Base-by-base conservation (phyloP, 495 filamentous ascomycete genomes). In the Astrothelium macrocarpum region DNA sequence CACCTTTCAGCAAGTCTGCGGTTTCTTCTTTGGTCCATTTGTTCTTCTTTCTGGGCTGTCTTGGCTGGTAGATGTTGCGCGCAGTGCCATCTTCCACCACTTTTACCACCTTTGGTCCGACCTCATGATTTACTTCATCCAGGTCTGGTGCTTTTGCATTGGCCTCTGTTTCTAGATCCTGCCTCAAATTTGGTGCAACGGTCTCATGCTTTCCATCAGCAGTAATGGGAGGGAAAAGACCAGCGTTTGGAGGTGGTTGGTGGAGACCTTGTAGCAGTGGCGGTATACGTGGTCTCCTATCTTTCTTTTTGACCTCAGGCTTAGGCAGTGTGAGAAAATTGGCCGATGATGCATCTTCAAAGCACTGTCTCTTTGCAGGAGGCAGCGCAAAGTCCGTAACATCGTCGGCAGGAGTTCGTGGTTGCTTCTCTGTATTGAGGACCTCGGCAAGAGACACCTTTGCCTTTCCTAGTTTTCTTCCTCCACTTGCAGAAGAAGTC, bases 11-110 rank as follows among this genome's bases (percentile, higher is more conserved):
- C 12, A 96, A 76, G 61, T 87, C 81, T 28, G 85, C 84, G 1
- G 90, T 95, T 71, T 96, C 91, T 68, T 91, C 85, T 59, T 94
- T 87, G 0, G 86, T 86, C 91, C 91, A 96, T 80, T 81, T 65
- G 67, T 68, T 74, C 66, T 61, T 71, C 59, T 69, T 70, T 49
- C 45, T 29, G 25, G 60, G 45, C 10, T 45, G 36, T 1, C 16
- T 39, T 45, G 16, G 0, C 36, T 45, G 60, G 18, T 23, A 16
- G 53, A n/a, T 25, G 7, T 12, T 25, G 16, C 9, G 20, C 32
- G n/a, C 16, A 2, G 62, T n/a, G 11, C 16, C 23, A 2, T 53
- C 36, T 20, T 39, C 26, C 11, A 20, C 18, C 3, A 34, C 25
- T 1, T 46, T 26, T 32, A n/a, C 0, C n/a, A 46, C 28, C 12